Base-by-base conservation (phyloP, 2,329 filamentous ascomycete species). In the Aspergillus sojae region DNA sequence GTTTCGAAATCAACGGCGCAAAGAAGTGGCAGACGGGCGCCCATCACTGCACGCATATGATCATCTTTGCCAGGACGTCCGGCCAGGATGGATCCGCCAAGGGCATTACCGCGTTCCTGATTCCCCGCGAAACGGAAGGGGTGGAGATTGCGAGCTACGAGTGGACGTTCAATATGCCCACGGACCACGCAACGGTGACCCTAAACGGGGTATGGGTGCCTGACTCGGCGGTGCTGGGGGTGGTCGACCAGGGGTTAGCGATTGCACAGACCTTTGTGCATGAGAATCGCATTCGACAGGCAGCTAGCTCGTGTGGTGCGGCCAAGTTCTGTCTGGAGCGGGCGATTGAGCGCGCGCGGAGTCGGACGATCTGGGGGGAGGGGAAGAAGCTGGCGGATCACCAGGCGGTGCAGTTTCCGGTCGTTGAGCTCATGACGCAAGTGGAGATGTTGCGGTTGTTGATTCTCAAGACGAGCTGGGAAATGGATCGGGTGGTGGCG, bases 1-100 rank as follows among this genome's bases (percentile, higher is more conserved):
- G 39, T 16, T 41, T 41, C 53, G 67, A 70, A 48, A 82, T 89
- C 68, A 84, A 84, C 54, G 87, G 87, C 3, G 79, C 78, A 55
- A 89, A 90, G 77, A 87, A 85, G 75, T 90, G 87, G 87, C 87
- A 89, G 79, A 88, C 85, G 1, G 86, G 86, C 3, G 86, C 87
- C 75, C 86, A 89, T 69, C 77, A 78, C 62, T 86, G 86, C 23
- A 89, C 86, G 2, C 86, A 89, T 74, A 86, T 86, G 70, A 82
- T 89, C 34, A 77, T 89, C 45, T 89, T 89, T 68, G 87, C 87
- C 19, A 79, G 87, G 10, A 89, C 86, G 0, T 80, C 80, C 16
- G 85, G 85, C 3, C 79, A 9, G 16, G 39, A 41, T 41, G 39
- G 39, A 41, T 41, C 39, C 6, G 39, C 39, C 2, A 41, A 41